These are phyloP conservation scores for Phytophthora melonis DNA, from an alignment of 352 stramenopile genomes.

Conservation along the genomic window DNA sequence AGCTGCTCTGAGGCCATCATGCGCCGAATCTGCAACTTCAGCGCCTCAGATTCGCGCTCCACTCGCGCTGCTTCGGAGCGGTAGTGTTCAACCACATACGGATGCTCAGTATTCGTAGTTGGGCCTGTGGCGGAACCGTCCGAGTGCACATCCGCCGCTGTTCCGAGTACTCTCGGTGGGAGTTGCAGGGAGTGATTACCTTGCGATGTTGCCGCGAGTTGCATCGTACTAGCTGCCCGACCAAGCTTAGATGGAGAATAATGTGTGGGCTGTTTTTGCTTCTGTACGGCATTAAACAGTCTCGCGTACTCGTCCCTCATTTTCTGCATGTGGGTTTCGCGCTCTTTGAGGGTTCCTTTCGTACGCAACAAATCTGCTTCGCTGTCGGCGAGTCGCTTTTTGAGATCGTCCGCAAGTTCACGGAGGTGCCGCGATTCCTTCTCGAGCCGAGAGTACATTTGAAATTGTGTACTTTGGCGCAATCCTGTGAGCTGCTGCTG, in stretches of 20 bases:
- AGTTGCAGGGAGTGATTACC: slow-evolving; percentile 5
- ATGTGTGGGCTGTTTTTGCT: slow-evolving; percentile 55
- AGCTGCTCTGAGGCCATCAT: slow-evolving; percentile 84
- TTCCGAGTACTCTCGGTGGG: slow-evolving; percentile 6
- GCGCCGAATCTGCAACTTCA: slow-evolving; percentile 80
- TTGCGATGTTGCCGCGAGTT: slow-evolving; percentile 21
- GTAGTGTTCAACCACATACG: slow-evolving; percentile 76
- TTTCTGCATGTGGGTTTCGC: slow-evolving; percentile 51
- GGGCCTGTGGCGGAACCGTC: slow-evolving; percentile 10
- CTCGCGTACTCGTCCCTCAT: slow-evolving; percentile 85
- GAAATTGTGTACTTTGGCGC: slow-evolving; percentile 60
- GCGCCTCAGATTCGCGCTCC: slow-evolving; percentile 61
- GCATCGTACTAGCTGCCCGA: slow-evolving; percentile 21
- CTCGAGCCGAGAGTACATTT: slow-evolving; percentile 59
- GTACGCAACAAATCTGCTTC: slow-evolving; percentile 67
- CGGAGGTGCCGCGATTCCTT: slow-evolving; percentile 53
- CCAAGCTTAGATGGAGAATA: slow-evolving; percentile 34
- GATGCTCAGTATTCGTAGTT: slow-evolving; percentile 58
- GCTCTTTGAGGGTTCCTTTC: slow-evolving; percentile 60
- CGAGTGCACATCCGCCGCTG: neutral
- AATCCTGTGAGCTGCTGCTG: slow-evolving; percentile 64
- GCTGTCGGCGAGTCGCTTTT: slow-evolving; percentile 39
- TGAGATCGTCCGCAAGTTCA: slow-evolving; percentile 41
- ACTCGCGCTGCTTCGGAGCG: slow-evolving; percentile 58
- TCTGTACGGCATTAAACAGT: slow-evolving; percentile 73